A percentile compares a stretch with the other conserved stretches of the same genome.
Conservation (phyloP, 2,329 filamentous ascomycete genomes). For the Ascochyta viciae-villosae region DNA sequence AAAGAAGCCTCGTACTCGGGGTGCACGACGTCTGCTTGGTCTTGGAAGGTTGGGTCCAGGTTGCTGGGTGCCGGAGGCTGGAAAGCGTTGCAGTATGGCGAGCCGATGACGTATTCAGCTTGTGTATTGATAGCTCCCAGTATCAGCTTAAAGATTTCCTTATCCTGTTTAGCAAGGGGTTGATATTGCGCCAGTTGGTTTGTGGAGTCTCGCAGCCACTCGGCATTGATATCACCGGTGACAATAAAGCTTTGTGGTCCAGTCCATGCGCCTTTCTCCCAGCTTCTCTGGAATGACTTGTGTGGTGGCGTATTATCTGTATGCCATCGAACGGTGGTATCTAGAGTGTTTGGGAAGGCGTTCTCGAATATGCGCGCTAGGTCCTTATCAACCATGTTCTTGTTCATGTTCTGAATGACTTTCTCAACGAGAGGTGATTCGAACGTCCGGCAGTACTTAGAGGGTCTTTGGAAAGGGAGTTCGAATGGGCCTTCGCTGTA, state of each 20-base stretch:
- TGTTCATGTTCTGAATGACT: conserved; percentile 83
- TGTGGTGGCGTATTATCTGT: conserved; percentile 63
- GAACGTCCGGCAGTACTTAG: conserved; percentile 84
- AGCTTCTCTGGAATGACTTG: conserved; percentile 47
- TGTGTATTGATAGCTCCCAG: conserved; percentile 96
- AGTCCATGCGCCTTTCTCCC: conserved; percentile 69
- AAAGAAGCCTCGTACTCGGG: conserved; percentile 82
- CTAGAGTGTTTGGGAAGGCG: conserved; percentile 88
- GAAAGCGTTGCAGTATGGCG: conserved; percentile 98
- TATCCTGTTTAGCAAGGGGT: conserved; percentile 79
- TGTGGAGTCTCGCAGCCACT: conserved; percentile 91
- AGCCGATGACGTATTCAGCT: conserved; percentile 90
- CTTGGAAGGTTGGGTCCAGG: conserved; percentile 74
- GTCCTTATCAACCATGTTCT: conserved; percentile 81
- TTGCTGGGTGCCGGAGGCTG: conserved; percentile 89
- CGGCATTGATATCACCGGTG: conserved; percentile 89
- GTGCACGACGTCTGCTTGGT: conserved; percentile 83
- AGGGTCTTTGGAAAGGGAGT: conserved; percentile 87
- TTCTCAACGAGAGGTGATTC: conserved; percentile 84
- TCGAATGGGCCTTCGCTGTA: conserved; percentile 79
- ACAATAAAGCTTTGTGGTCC: conserved; percentile 92
- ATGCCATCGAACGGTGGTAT: conserved; percentile 90
- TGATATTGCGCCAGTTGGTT: conserved; percentile 95
- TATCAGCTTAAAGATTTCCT: conserved; percentile 78
- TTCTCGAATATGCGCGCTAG: conserved; percentile 94